These are phyloP conservation scores for Exobasidium rhododendri DNA, from an alignment of 1,284 basidiomycete species.

Conservation along the genomic window DNA sequence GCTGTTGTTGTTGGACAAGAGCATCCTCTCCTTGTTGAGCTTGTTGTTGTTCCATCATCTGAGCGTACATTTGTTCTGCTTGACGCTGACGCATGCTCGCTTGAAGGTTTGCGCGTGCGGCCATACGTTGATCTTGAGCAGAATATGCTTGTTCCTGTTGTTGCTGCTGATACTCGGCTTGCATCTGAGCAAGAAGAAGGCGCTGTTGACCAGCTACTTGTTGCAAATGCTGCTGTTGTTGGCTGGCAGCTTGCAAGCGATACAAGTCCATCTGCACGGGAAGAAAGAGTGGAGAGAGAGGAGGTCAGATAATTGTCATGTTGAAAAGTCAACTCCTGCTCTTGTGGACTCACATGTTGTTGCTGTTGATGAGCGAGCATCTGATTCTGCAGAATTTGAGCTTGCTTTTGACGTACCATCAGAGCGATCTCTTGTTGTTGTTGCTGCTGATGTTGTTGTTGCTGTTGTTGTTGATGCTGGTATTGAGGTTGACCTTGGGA, in stretches of 20 bases:
- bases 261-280: neutral
- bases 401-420: constrained; percentile 21
- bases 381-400: constrained; percentile 36
- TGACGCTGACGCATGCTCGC: constrained; percentile 43
- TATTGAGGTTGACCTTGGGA: constrained; percentile 23
- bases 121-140: constrained; percentile 41
- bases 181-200: constrained; percentile 39
- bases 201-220: constrained; percentile 31
- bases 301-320: neutral
- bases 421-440: constrained; percentile 10
- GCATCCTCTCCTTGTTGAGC: constrained; percentile 7
- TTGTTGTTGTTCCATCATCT: constrained; percentile 18
- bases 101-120: constrained; percentile 43
- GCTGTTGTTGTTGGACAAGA: constrained; percentile 8
- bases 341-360: constrained; percentile 32
- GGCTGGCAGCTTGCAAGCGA: constrained; percentile 32
- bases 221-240: constrained; percentile 30
- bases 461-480: too few relatives aligned
- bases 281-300: neutral
- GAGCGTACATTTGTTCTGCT: constrained; percentile 33
- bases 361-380: constrained; percentile 19
- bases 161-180: constrained; percentile 29
- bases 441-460: too few relatives aligned
- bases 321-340: too few relatives aligned
- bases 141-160: constrained; percentile 18